Conservation (phyloP, 208 protist species). For the Vickermania spadyakhi region DNA sequence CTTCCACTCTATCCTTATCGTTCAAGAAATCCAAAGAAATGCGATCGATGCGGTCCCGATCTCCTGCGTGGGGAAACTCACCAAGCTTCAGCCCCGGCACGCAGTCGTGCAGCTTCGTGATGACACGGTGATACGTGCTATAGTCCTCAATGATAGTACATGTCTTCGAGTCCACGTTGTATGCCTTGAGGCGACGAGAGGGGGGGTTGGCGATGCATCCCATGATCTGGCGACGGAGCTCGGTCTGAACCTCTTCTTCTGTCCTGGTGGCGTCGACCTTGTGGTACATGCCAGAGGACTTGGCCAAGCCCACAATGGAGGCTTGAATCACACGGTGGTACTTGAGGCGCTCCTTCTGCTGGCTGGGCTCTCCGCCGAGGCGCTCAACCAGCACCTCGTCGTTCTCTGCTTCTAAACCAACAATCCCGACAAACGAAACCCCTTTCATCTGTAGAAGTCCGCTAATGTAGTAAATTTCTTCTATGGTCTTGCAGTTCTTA, state of each 20-base stretch:
- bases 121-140: slow-evolving; percentile 51
- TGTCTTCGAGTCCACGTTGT: slow-evolving; percentile 49
- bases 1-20: slow-evolving; percentile 52
- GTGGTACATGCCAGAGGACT: slow-evolving; percentile 62
- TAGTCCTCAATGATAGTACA: slow-evolving; percentile 62
- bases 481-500: slow-evolving; percentile 81
- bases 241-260: slow-evolving; percentile 55
- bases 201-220: slow-evolving; percentile 75
- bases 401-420: slow-evolving; percentile 62
- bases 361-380: slow-evolving; percentile 44
- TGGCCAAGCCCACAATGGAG: slow-evolving; percentile 59
- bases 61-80: slow-evolving; percentile 32
- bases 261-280: slow-evolving; percentile 60
- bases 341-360: slow-evolving; percentile 71
- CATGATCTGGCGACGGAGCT: slow-evolving; percentile 64
- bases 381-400: slow-evolving; percentile 59
- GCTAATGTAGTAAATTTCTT: slow-evolving; percentile 77
- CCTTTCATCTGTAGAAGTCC: slow-evolving; percentile 57
- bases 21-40: slow-evolving; percentile 62
- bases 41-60: slow-evolving; percentile 33
- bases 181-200: slow-evolving; percentile 29
- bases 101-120: slow-evolving; percentile 49
- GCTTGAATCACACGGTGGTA: slow-evolving; percentile 80
- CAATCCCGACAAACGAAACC: slow-evolving; percentile 76
- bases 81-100: slow-evolving; percentile 25